Conservation (phyloP, 106 monocot species). For the Dioscorea alata region DNA sequence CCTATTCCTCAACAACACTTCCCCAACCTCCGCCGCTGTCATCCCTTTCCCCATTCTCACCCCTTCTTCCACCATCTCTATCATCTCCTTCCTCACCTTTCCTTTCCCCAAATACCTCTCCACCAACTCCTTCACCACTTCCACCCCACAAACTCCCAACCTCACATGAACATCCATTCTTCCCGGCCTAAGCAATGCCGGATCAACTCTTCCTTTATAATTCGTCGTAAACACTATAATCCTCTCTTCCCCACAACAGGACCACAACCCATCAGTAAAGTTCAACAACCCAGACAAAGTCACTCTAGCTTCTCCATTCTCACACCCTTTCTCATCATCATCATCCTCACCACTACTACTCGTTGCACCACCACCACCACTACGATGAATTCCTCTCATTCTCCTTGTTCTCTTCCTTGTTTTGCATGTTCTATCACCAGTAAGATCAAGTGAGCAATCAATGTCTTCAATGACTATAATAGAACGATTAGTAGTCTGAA, state of each 20-base stretch:
- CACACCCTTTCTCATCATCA: slow-evolving; percentile 2
- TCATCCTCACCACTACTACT: slow-evolving; percentile 1
- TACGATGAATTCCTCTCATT: not conserved
- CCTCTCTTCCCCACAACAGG: slow-evolving; percentile 87
- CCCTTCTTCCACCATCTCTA: slow-evolving; percentile 39
- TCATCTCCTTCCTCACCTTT: slow-evolving; percentile 32
- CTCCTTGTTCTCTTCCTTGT: not conserved
- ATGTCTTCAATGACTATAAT: slow-evolving; percentile 92
- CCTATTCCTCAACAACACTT: slow-evolving; percentile 64
- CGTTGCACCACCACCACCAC: slow-evolving; percentile 2
- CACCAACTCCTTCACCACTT: slow-evolving; percentile 51
- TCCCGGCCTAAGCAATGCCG: slow-evolving; percentile 45
- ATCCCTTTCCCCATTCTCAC: slow-evolving; percentile 48
- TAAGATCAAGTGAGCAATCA: slow-evolving; percentile 76
- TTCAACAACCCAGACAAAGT: slow-evolving; percentile 81
- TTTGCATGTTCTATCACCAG: slow-evolving; percentile 29
- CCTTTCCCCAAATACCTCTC: slow-evolving; percentile 42
- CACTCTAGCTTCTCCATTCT: slow-evolving; percentile 19
- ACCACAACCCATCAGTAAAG: slow-evolving; percentile 93
- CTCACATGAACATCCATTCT: slow-evolving; percentile 42
- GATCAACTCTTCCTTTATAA: slow-evolving; percentile 54
- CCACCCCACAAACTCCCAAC: slow-evolving; percentile 47
- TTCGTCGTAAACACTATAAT: slow-evolving; percentile 87
- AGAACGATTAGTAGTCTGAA: slow-evolving; percentile 80
- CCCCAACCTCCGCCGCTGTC: slow-evolving; percentile 85